Percentiles rank a stretch among this genome's conserved stretches.
Conservation (phyloP, 116 monocot species). For the Phalaenopsis hybrid region DNA sequence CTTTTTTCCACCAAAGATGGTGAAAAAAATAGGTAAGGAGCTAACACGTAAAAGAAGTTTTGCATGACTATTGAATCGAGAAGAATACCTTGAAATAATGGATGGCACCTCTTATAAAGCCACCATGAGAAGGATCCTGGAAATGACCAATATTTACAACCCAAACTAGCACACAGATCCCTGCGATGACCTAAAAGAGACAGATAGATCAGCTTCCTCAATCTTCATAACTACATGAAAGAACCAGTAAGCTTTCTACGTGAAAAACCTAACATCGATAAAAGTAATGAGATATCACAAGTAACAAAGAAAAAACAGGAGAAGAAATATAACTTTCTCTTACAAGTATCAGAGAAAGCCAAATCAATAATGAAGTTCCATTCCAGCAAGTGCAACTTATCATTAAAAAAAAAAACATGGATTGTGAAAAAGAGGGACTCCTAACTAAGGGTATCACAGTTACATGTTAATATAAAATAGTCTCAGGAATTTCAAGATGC, state of each 20-base stretch:
- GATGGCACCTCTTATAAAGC: slow-evolving; percentile 86
- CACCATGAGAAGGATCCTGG: slow-evolving; percentile 93
- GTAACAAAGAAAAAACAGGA: neutral
- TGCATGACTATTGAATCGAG: neutral
- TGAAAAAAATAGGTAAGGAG: neutral
- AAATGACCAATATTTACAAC: slow-evolving; percentile 98
- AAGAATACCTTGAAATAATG: slow-evolving; percentile 91
- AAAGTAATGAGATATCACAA: neutral
- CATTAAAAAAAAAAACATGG: neutral
- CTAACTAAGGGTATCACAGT: neutral
- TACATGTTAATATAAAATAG: neutral
- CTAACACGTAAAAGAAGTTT: neutral
- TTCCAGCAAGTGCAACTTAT: neutral
- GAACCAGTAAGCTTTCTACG: neutral
- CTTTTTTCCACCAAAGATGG: neutral
- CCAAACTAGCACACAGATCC: slow-evolving; percentile 97
- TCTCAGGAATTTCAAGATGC: neutral
- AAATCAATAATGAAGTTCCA: neutral
- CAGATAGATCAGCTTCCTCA: neutral
- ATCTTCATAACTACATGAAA: neutral
- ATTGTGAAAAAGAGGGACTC: neutral
- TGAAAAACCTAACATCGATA: neutral
- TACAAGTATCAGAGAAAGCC: neutral
- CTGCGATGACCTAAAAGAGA: slow-evolving; percentile 82
- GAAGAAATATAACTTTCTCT: neutral